Conservation (phyloP, 768 basidiomycete species). For the Lentinula aciculospora region DNA sequence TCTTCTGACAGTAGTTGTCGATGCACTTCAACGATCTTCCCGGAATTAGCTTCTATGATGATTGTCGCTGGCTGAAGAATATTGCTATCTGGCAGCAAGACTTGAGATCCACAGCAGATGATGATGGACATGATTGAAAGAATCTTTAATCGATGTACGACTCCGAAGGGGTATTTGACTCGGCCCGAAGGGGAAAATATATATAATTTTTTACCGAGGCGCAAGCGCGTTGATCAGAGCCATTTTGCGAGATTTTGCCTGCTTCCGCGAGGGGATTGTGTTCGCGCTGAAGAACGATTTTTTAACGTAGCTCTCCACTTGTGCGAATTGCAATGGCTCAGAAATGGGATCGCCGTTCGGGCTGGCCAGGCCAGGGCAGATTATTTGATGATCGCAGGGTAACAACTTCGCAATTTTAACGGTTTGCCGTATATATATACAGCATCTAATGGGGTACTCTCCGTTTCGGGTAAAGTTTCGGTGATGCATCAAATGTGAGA, state of each 20-base stretch:
- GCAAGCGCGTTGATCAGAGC: no score
- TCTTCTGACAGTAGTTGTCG: slow-evolving; percentile 23
- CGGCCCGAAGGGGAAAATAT: not conserved
- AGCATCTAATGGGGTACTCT: not conserved
- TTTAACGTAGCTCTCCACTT: no score
- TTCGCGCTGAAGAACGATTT: no score
- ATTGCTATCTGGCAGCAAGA: slow-evolving; percentile 47
- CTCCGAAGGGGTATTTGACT: not conserved
- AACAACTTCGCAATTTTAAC: not conserved
- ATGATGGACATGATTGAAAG: slow-evolving; percentile 9
- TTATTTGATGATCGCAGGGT: not conserved
- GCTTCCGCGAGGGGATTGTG: no score
- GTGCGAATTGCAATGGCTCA: not conserved
- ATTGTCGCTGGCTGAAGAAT: slow-evolving; percentile 61
- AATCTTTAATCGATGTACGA: not conserved
- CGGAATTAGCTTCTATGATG: slow-evolving; percentile 47
- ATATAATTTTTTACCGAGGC: not conserved
- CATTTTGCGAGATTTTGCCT: not conserved
- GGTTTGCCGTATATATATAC: no score
- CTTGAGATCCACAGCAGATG: slow-evolving; percentile 49
- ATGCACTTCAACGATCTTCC: slow-evolving; percentile 54
- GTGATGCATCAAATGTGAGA: not conserved
- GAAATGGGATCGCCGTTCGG: not conserved
- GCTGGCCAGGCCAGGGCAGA: not conserved
- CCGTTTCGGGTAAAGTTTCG: not conserved